Evolutionary conservation across 1,284 basidiomycete species (phyloP).

Genomic region (Boletellus dicymbophilus): DNA sequence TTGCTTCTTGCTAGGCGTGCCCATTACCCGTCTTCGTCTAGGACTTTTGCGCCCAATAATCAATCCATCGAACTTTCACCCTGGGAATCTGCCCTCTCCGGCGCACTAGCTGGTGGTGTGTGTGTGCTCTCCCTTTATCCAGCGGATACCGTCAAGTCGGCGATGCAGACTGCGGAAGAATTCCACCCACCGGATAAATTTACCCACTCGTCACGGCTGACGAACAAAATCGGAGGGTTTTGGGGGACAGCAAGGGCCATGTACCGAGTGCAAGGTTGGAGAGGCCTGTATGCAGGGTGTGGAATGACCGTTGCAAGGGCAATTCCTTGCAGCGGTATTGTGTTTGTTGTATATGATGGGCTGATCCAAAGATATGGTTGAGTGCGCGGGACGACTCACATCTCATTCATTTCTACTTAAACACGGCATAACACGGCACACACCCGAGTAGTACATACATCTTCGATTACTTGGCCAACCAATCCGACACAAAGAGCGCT

Average conservation of each 20-base stretch:
- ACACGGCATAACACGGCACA: no score
- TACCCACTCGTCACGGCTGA: no score
- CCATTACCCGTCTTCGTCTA: conserved; percentile 37
- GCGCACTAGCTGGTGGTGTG: conserved; percentile 78
- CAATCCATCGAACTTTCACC: conserved; percentile 45
- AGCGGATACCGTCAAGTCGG: conserved; percentile 87
- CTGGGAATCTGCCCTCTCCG: conserved; percentile 78
- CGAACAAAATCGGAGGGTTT: conserved; percentile 50
- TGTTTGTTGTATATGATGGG: conserved; percentile 82
- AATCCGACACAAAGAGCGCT: conserved; percentile 44
- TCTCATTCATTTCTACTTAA: neutral
- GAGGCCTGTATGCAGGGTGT: conserved; percentile 84
- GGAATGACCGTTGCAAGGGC: conserved; percentile 83
- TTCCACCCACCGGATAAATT: conserved; percentile 46
- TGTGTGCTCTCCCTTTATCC: conserved; percentile 86
- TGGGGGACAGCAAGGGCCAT: conserved; percentile 68
- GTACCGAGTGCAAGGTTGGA: conserved; percentile 71
- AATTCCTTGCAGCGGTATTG: conserved; percentile 82
- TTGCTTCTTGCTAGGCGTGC: conserved; percentile 49
- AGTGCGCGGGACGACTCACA: neutral
- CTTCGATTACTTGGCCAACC: conserved; percentile 22
- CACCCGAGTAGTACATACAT: neutral
- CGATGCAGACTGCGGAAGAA: conserved; percentile 88
- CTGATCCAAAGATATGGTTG: conserved; percentile 49
- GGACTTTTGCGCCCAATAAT: neutral